Base-by-base conservation (phyloP, 192 early-diverging fungal species). In the Neocallimastix lanati region DNA sequence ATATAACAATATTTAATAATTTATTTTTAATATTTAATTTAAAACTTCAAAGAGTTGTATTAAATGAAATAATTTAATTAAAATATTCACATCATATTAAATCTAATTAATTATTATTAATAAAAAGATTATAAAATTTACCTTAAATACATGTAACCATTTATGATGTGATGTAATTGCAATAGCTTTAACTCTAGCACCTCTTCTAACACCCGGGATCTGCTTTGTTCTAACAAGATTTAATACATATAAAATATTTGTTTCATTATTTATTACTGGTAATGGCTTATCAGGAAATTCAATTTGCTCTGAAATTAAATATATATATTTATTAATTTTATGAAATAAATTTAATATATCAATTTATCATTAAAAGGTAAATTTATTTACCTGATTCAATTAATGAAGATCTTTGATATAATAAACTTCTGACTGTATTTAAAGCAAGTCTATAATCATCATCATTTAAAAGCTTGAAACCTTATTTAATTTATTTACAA, bases 161-260 rank as follows among this genome's bases (percentile, higher is more conserved):
- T 93, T 91, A 84, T 97, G 93, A 35, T 91, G 87, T 11, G 94
- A 95, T 82, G 94, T 93, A 78, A 97, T 92, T 6, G 96, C 96
- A 92, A 97, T 94, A 1, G 96, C 95, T 82, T 96, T 96, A 28
- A 97, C 94, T 50, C 89, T 87, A 2, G 96, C 96, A 40, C 96
- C 96, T 84, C 96, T 90, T 82, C 93, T 84, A 28, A 91, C 94
- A 28, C 90, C 92, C 40, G 89, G 87, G 83, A 96, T 95, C 80
- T 95, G 94, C 79, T 93, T 94, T 12, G 94, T 96, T 76, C 94
- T 89, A 29, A 97, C 96, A 77, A 97, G 84, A 84, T 95, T 97
- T 28, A 96, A 87, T n/a, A 94, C 94, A 81, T 96, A 93, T n/a
- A 95, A 83, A 95, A 85, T 27, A 93, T 92, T 28, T 89, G 29